Evolutionary conservation across 2,329 filamentous ascomycete genomes (phyloP), one percentile per base, ranked within the genome.

Genomic region (Fusarium sarcochroum): DNA sequence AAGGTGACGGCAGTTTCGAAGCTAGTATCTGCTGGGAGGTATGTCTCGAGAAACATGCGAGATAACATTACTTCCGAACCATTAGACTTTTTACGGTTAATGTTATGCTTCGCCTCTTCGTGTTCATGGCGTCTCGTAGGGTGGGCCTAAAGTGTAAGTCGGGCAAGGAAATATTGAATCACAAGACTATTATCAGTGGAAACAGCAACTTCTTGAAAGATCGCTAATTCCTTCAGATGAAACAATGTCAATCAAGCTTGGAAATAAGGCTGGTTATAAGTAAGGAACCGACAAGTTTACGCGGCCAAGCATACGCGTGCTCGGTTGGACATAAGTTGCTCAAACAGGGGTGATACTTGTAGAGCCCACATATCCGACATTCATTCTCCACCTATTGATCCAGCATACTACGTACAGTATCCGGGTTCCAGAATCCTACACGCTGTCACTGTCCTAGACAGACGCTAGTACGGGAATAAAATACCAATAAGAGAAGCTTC

Each of bases 391-490:
- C 52, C 18, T 20, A 48, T 45, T 45, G 37, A 17, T 41, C 40
- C 11, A 8, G 21, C 34, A 23, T 23, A 23, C 6, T 23, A 6
- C 23, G 20, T 35, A 53, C 18, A 30, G 32, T 42, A 25, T 11
- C 15, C 34, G 20, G 9, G 27, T 30, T 60, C 58, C 37, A 61
- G 40, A 61, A 27, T 34, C 42, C n/a, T 50, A 15, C 32, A 30
- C 14, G 20, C 41, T 44, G 41, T 44, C 21, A 25, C 23, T 44
- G 11, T n/a, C 15, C 41, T 44, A 15, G 41, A 14, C 14, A 44
- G 41, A 58, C 44, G 53, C 44, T 58, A 60, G 30, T 11, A 17
- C 59, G 59, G 49, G 49, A 64, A 64, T 44, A 55, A 63, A 34
- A 60, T 21, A 30, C 41, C 20, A 21, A 27, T 37, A 25, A 30